A percentile compares a stretch with the other conserved stretches of the same genome.
Evolutionary conservation across 352 stramenopile genomes (phyloP).

Genomic region (Halophytophthora batemanensis): DNA sequence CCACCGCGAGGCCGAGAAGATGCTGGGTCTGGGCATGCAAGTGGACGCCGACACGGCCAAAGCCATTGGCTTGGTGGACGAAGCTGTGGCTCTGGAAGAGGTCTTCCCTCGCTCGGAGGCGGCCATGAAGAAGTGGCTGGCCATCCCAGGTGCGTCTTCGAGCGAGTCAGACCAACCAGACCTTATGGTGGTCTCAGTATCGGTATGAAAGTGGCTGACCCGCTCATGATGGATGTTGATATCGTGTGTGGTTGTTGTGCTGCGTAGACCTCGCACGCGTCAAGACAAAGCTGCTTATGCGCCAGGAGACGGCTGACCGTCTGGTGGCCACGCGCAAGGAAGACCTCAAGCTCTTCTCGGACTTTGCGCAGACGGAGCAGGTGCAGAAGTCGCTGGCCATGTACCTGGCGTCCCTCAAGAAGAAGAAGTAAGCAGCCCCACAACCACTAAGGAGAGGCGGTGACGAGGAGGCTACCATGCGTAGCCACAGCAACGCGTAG

Average conservation of each 20-base stretch:
- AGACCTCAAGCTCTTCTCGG: slow-evolving; percentile 66
- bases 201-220: background rate
- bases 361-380: slow-evolving; percentile 80
- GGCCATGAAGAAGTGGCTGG: slow-evolving; percentile 72
- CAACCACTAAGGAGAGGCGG: no score
- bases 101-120: slow-evolving; percentile 65
- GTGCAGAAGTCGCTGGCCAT: slow-evolving; percentile 76
- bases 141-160: slow-evolving; percentile 61
- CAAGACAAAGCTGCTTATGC: slow-evolving; percentile 77
- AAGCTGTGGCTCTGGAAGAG: slow-evolving; percentile 72
- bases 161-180: background rate
- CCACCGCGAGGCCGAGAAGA: slow-evolving; percentile 82
- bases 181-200: background rate
- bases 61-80: slow-evolving; percentile 72
- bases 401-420: slow-evolving; percentile 83
- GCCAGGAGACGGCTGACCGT: slow-evolving; percentile 64
- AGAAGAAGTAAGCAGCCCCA: slow-evolving; percentile 38
- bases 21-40: slow-evolving; percentile 77
- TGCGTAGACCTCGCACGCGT: slow-evolving; percentile 57
- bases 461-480: no score
- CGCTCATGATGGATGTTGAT: background rate
- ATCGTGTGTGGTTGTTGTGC: background rate
- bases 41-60: slow-evolving; percentile 75
- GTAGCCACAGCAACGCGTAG: no score
- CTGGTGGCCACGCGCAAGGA: slow-evolving; percentile 45